Base-by-base conservation (phyloP, 345 rosid species). In the Boechera divaricarpa region DNA sequence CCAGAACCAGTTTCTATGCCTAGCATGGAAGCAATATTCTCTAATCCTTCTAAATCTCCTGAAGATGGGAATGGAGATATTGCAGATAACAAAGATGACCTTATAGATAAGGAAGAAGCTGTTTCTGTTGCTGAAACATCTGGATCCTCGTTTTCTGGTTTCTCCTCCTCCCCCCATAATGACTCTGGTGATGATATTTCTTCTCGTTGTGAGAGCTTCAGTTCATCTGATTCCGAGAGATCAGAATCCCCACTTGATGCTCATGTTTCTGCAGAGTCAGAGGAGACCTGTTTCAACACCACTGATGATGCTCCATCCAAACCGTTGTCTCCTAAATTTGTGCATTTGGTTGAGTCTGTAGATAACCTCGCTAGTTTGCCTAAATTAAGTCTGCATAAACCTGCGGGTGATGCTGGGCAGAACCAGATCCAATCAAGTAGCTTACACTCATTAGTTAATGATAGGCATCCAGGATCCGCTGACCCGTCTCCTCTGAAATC, bases 181-280 rank as follows among this genome's bases (percentile, higher is more conserved):
- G 91, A 86, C 64, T 89, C 90, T 38, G 85, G 93, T 83, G 99
- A 93, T 66, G 91, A 91, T 67, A 79, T 47, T 83, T 95, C 94
- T 54, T 75, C 42, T 39, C 42, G 81, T 58, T 75, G 87, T 61
- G 94, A 85, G 82, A 88, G 94, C 79, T 69, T 82, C 56, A 73
- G 86, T 80, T 87, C 97, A 35, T 80, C 84, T 79, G 98, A 89
- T 77, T 51, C 87, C 36, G 87, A 85, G 77, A 85, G 79, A 60
- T 71, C 80, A 16, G 90, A 87, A 58, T 73, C 78, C 36, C 72
- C 73, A 32, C 66, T 57, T 13, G 75, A 83, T 71, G 79, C 80
- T 77, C 82, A 76, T 81, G 73, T 51, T 72, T 77, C 76, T 18
- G 68, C 63, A 68, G 85, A 83, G 74, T 59, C 42, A 57, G 82